Evolutionary conservation across 2,329 filamentous ascomycete species (phyloP), one percentile per base, ranked within the genome.

Genomic region (Verticillium isaacii): DNA sequence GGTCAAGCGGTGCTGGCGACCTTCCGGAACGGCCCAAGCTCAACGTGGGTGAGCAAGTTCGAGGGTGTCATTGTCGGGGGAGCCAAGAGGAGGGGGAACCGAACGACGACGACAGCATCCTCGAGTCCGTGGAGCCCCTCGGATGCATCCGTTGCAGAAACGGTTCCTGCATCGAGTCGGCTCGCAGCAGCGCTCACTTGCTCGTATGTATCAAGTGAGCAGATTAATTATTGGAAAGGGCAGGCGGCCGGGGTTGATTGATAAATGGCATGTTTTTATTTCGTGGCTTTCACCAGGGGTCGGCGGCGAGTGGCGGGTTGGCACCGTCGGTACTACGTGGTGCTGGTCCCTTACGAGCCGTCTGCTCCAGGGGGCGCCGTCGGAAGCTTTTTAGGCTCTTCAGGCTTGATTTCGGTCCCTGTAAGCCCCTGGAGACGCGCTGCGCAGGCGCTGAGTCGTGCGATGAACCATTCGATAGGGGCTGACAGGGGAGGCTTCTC

Each of bases 11-110:
- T 39, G 37, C 37, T 45, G 8, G 23, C 23, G 56, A 41, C 56
- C 56, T 58, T 45, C 56, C 56, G 36, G 56, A 41, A 58, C 29
- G 56, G 56, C 56, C 56, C 19, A 32, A 25, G 56, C 39, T 45
- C 39, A 9, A 45, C 5, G 39, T 19, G 17, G 39, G 39, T 45
- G 45, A 52, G 45, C 45, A 52, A 25, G 45, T 52, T 52, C 45
- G 45, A 52, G 45, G 45, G 45, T 52, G 45, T 9, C 45, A 52
- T 52, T 12, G n/a, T 25, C 19, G 8, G 9, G 45, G 39, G 17
- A 45, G 19, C n/a, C 45, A 52, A 52, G 45, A 23, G 8, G 45
- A 25, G 19, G 45, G 19, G 45, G n/a, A 25, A 8, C 12, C 15
- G 2, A 19, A 14, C n/a, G n/a, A 11, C 19, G 19, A 52, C 11